Percentiles rank a stretch among this genome's conserved stretches.
phyloP scores from a whole-genome alignment of 345 rosid genomes.

The Ceriops zippeliana region DNA sequence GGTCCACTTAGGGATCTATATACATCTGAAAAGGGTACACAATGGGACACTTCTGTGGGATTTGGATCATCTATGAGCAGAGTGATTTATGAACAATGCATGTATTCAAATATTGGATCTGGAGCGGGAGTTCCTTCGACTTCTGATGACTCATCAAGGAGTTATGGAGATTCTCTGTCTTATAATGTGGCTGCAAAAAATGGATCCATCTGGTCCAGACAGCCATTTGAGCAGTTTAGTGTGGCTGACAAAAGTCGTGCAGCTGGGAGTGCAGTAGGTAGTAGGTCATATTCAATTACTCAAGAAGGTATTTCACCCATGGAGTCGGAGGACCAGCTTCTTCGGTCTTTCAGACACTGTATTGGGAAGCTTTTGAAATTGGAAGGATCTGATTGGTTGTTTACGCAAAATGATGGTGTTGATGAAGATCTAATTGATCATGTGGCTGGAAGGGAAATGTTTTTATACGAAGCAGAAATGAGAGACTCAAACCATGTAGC shows the following conservation, averaged over 20 bases:
- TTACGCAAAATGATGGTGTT: constrained; percentile 73
- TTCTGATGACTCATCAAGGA: constrained; percentile 46
- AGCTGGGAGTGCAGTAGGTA: constrained; percentile 48
- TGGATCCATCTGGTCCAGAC: constrained; percentile 88
- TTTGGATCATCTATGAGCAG: constrained; percentile 50
- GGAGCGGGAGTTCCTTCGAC: constrained; percentile 49
- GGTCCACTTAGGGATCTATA: constrained; percentile 49
- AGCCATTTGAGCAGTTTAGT: constrained; percentile 98
- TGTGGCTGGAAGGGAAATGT: constrained; percentile 87
- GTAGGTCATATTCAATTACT: constrained; percentile 36
- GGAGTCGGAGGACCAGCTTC: constrained; percentile 72
- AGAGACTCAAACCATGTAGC: constrained; percentile 50
- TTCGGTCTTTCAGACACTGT: constrained; percentile 73
- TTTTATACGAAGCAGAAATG: constrained; percentile 67
- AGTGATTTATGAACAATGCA: constrained; percentile 43
- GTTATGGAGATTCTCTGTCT: constrained; percentile 43
- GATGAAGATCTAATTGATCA: constrained; percentile 87
- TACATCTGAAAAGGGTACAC: constrained; percentile 42
- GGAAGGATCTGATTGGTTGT: constrained; percentile 96
- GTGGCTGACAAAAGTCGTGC: constrained; percentile 60
- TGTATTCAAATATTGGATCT: constrained; percentile 48
- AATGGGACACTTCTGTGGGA: constrained; percentile 53
- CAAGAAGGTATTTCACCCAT: constrained; percentile 40
- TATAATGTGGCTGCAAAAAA: constrained; percentile 32
- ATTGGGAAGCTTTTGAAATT: constrained; percentile 69